Percentiles rank a stretch among this genome's conserved stretches.
These are phyloP conservation scores for Sporothrix pseudoabietina DNA, from an alignment of 2,329 filamentous ascomycete genomes.

Conservation along the genomic window DNA sequence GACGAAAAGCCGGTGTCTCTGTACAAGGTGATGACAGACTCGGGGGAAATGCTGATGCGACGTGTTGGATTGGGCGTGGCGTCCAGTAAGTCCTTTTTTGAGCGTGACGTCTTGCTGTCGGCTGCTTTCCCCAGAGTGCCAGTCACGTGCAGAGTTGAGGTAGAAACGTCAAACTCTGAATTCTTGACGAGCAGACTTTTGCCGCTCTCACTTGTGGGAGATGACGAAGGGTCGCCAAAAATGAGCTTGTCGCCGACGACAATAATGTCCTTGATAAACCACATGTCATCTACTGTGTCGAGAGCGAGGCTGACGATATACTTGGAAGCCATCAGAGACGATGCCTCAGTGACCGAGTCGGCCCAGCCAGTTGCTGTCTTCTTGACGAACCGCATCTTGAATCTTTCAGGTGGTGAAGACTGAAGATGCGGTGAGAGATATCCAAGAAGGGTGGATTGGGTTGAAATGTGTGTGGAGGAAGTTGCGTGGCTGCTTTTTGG, in stretches of 20 bases:
- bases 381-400: slow-evolving; percentile 8
- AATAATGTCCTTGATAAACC: slow-evolving; percentile 6
- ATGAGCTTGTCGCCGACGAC: not conserved
- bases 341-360: not conserved
- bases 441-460: not conserved
- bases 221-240: slow-evolving; percentile 1
- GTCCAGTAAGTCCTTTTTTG: slow-evolving; percentile 1
- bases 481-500: not conserved
- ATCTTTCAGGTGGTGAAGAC: not conserved
- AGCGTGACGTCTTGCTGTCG: not conserved
- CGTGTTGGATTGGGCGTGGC: not conserved
- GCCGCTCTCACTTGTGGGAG: not conserved
- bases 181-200: slow-evolving; percentile 14
- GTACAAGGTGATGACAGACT: slow-evolving; percentile 1
- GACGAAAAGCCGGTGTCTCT: slow-evolving; percentile 1
- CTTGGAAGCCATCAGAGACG: not conserved
- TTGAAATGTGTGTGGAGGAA: not conserved
- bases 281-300: slow-evolving; percentile 1
- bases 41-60: slow-evolving; percentile 11
- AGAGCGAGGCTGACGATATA: not conserved
- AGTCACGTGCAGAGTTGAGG: not conserved
- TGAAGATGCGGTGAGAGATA: not conserved
- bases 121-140: not conserved
- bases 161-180: not conserved
- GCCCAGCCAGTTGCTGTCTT: not conserved